Evolutionary conservation across 441 rosid genomes (phyloP), one percentile per base, ranked within the genome.

Genomic region (Croton laevigatus): DNA sequence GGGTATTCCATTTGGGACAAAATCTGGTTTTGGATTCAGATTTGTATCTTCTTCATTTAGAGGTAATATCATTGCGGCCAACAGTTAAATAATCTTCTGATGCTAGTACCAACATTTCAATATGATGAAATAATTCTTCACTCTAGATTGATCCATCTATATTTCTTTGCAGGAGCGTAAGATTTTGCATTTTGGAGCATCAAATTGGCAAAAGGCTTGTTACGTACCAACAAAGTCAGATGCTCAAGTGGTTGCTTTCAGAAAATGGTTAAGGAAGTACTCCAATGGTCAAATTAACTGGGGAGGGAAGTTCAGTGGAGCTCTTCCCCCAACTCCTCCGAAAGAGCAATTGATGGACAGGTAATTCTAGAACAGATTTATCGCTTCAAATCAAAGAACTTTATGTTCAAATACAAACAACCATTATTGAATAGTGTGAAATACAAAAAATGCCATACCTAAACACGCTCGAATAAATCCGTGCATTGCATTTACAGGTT

Each of bases 11-110:
- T 62, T 53, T 85, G 67, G 80, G 81, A 42, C 90, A 85, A 62
- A 89, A 87, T 78, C 82, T 84, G 68, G 82, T 91, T 76, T 86
- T 94, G 38, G 97, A 94, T 89, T 89, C 96, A 20, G 96, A 91
- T 79, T 75, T 91, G 62, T 88, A 87, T 75, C 91, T 94, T 65
- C 96, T 94, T 81, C 97, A 90, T 73, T 73, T 87, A 36, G 95
- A 94, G 97, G 96, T 91, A 70, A 78, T 60, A 65, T 44, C 27
- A 55, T 44, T 46, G 19, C 61, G 52, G 12, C 23, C 14, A 37
- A 36, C 17, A 16, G 32, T 17, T 46, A 69, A 27, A 38, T 55
- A 23, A 36, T 38, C 10, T n/a, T 36, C 70, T 67, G 59, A 53
- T 6, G 48, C 13, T 2, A 65, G n/a, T 48, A 1, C 9, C 3